Evolutionary conservation across 1,284 basidiomycete genomes (phyloP).

Genomic region (Abortiporus biennis): DNA sequence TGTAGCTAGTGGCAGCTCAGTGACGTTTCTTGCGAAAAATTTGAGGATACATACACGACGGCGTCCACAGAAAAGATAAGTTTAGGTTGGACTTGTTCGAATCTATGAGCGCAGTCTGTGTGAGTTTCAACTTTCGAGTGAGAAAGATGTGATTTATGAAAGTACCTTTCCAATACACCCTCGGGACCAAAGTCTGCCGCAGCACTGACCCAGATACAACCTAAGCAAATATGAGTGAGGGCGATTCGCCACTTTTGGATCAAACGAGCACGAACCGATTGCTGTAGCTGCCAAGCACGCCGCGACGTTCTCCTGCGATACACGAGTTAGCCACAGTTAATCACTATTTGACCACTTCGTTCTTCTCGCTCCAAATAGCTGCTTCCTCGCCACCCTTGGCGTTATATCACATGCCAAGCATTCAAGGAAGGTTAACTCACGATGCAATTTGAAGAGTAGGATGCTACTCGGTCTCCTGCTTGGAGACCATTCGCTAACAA

Average conservation of each 20-base stretch:
- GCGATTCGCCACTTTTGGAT: too few species aligned
- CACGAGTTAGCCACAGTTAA: too few species aligned
- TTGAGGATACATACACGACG: constrained; percentile 50
- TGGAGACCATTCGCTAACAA: constrained; percentile 55
- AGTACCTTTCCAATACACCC: constrained; percentile 73
- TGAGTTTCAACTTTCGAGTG: not conserved
- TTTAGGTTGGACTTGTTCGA: constrained; percentile 71
- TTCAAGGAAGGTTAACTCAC: too few species aligned
- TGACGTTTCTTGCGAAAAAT: too few species aligned
- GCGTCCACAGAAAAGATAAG: constrained; percentile 71
- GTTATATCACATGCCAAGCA: too few species aligned
- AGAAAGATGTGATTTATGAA: constrained; percentile 1
- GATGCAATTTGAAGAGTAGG: constrained; percentile 78
- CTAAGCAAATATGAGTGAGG: constrained; percentile 18
- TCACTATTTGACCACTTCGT: too few species aligned
- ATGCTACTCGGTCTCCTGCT: constrained; percentile 72
- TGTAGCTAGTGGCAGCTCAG: constrained; percentile 51
- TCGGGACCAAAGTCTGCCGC: constrained; percentile 84
- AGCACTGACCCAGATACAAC: constrained; percentile 80
- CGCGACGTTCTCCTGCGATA: constrained; percentile 58
- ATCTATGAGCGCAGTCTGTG: constrained; percentile 29
- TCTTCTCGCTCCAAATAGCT: too few species aligned
- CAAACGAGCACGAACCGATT: constrained; percentile 37
- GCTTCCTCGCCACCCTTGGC: too few species aligned
- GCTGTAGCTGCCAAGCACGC: constrained; percentile 74